These are phyloP conservation scores for Ochromonadaceae sp. DNA, from an alignment of 352 stramenopile genomes.

Conservation along the genomic window DNA sequence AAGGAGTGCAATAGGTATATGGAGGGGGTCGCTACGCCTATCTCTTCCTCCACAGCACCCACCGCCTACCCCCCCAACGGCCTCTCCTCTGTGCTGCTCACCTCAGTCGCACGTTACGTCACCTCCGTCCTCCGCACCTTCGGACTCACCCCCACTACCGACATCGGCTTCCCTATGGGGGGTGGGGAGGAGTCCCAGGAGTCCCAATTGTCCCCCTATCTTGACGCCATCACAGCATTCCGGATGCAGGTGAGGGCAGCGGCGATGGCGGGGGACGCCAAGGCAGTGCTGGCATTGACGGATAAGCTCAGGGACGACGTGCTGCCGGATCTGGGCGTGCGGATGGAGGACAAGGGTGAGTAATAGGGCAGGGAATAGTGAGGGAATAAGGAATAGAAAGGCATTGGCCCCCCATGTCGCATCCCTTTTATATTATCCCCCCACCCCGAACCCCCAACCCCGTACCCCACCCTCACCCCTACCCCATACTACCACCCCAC, in stretches of 20 bases:
- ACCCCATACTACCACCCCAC: too few relatives aligned
- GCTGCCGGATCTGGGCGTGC: constrained; percentile 61
- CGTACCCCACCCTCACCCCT: too few relatives aligned
- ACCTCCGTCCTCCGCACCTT: constrained; percentile 63
- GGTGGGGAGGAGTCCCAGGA: constrained; percentile 38
- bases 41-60: not conserved
- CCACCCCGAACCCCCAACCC: not conserved
- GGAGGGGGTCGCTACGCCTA: not conserved
- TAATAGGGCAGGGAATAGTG: constrained; percentile 5
- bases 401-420: not conserved
- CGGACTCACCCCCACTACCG: constrained; percentile 48
- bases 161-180: constrained; percentile 55
- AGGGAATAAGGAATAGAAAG: not conserved
- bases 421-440: not conserved
- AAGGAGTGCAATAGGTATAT: constrained; percentile 61
- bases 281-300: constrained; percentile 51
- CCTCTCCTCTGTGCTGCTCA: constrained; percentile 56
- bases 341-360: constrained; percentile 48
- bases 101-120: constrained; percentile 60
- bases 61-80: not conserved
- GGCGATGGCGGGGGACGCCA: constrained; percentile 27
- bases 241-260: constrained; percentile 55
- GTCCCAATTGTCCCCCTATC: constrained; percentile 52
- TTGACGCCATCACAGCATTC: constrained; percentile 73
- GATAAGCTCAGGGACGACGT: constrained; percentile 67